A percentile compares a stretch with the other conserved stretches of the same genome.
phyloP scores from a whole-genome alignment of 495 filamentous ascomycete genomes.

The Trichoderma gamsii region DNA sequence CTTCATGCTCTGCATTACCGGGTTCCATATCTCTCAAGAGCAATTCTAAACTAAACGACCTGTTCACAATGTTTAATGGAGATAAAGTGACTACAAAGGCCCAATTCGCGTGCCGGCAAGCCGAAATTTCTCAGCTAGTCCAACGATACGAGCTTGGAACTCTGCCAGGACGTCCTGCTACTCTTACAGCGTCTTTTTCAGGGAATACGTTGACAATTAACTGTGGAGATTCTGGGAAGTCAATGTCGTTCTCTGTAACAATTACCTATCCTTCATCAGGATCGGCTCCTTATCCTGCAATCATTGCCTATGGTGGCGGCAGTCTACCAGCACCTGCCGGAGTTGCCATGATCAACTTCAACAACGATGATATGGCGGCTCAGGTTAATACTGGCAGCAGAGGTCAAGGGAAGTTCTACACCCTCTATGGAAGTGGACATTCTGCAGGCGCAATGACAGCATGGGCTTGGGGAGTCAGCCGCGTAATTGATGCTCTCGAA shows the following conservation, averaged over 20 bases:
- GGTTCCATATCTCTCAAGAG: background rate
- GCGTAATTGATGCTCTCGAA: constrained; percentile 49
- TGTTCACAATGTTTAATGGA: constrained; percentile 26
- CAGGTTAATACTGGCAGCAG: constrained; percentile 33
- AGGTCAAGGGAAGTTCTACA: constrained; percentile 45
- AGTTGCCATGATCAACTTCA: constrained; percentile 44
- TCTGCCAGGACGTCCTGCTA: constrained; percentile 37
- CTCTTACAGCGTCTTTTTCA: constrained; percentile 36
- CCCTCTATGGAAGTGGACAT: constrained; percentile 41
- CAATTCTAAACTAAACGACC: background rate
- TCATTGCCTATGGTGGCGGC: constrained; percentile 42
- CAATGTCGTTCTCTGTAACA: constrained; percentile 38
- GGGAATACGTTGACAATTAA: constrained; percentile 35
- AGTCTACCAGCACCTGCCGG: constrained; percentile 43
- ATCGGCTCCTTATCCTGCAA: constrained; percentile 40
- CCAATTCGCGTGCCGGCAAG: constrained; percentile 44
- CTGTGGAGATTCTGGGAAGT: constrained; percentile 38
- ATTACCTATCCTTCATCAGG: constrained; percentile 36
- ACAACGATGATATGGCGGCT: constrained; percentile 43
- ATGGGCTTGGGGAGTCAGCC: constrained; percentile 49
- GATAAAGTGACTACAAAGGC: constrained; percentile 36
- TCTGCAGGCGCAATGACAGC: constrained; percentile 43
- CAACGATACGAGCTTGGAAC: constrained; percentile 48
- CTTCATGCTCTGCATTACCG: constrained; percentile 1
- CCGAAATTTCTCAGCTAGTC: constrained; percentile 44